These are phyloP conservation scores for Hypoxylon lienhwacheense DNA, from an alignment of 495 filamentous ascomycete genomes.

Conservation along the genomic window DNA sequence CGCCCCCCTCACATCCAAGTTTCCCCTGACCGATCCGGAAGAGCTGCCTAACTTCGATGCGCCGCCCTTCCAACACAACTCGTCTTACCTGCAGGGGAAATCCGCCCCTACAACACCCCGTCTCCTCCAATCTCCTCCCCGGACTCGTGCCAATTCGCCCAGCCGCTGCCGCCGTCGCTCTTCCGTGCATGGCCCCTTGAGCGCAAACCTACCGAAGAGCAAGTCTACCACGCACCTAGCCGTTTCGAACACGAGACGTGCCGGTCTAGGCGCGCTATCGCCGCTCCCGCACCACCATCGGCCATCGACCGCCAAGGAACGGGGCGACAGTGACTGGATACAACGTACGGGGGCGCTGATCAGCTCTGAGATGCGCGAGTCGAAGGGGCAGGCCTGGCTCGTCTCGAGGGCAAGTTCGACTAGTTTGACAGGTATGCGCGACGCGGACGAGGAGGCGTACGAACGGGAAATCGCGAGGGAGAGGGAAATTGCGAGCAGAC, in stretches of 20 bases:
- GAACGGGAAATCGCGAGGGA: slow-evolving; percentile 48
- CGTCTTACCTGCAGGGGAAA: slow-evolving; percentile 56
- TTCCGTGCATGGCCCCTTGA: slow-evolving; percentile 37
- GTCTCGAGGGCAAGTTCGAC: slow-evolving; percentile 71
- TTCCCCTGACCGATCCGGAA: slow-evolving; percentile 61
- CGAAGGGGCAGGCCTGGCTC: slow-evolving; percentile 80
- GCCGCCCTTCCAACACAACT: slow-evolving; percentile 34
- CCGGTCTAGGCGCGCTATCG: slow-evolving; percentile 22
- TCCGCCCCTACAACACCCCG: slow-evolving; percentile 61
- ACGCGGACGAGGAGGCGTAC: slow-evolving; percentile 52
- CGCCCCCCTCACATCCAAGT: slow-evolving; percentile 66
- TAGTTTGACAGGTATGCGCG: slow-evolving; percentile 58
- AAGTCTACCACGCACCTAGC: slow-evolving; percentile 52
- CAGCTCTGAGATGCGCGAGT: slow-evolving; percentile 69
- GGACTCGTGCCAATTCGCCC: slow-evolving; percentile 45
- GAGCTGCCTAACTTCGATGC: slow-evolving; percentile 39
- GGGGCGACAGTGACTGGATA: slow-evolving; percentile 70
- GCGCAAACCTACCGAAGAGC: slow-evolving; percentile 43
- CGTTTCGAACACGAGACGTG: slow-evolving; percentile 20
- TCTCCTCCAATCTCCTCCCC: slow-evolving; percentile 55
- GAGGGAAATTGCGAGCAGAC: slow-evolving; percentile 39
- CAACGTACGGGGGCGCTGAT: slow-evolving; percentile 71
- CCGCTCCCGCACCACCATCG: slow-evolving; percentile 31
- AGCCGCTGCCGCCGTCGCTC: slow-evolving; percentile 38
- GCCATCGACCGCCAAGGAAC: slow-evolving; percentile 20